Percentiles rank a stretch among this genome's conserved stretches.
These are phyloP conservation scores for Lachnellula subtilissima DNA, from an alignment of 2,329 filamentous ascomycete species.

Conservation along the genomic window DNA sequence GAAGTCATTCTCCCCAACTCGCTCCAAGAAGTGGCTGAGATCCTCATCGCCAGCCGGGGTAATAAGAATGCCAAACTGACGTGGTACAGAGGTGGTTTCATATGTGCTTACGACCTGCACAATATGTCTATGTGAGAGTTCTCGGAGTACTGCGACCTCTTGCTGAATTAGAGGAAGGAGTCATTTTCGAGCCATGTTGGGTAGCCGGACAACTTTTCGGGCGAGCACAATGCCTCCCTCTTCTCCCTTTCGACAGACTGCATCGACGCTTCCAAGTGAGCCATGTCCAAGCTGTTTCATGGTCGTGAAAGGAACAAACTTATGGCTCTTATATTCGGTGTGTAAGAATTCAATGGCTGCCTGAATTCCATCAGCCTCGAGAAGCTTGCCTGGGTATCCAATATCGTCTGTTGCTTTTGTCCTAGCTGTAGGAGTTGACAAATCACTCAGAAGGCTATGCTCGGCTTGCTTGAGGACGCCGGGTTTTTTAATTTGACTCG, in stretches of 20 bases:
- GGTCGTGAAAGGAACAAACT: slow-evolving; percentile 6
- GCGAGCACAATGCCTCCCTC: slow-evolving; percentile 4
- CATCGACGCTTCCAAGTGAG: slow-evolving; percentile 15
- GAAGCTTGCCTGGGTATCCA: background rate
- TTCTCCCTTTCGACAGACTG: slow-evolving; percentile 2
- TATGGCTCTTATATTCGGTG: slow-evolving; percentile 8
- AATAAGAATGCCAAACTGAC: slow-evolving; percentile 14
- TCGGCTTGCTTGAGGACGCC: background rate
- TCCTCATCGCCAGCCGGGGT: slow-evolving; percentile 17
- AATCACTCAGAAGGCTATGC: background rate
- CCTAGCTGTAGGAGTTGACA: background rate
- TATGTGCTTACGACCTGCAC: slow-evolving; percentile 15
- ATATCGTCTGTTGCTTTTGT: background rate
- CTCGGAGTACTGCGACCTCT: slow-evolving; percentile 11
- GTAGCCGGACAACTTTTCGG: slow-evolving; percentile 14
- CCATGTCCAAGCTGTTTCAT: slow-evolving; percentile 16
- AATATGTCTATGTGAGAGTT: slow-evolving; percentile 13
- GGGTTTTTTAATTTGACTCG: background rate
- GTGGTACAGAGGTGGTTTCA: slow-evolving; percentile 13
- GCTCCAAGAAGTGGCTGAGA: slow-evolving; percentile 14
- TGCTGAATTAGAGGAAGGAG: slow-evolving; percentile 16
- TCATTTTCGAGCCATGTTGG: slow-evolving; percentile 10
- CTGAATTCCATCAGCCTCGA: background rate
- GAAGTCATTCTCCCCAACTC: slow-evolving; percentile 14
- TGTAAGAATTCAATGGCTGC: slow-evolving; percentile 5